These are phyloP conservation scores for Sporothrix pallida DNA, from an alignment of 2,329 filamentous ascomycete genomes.

Conservation along the genomic window DNA sequence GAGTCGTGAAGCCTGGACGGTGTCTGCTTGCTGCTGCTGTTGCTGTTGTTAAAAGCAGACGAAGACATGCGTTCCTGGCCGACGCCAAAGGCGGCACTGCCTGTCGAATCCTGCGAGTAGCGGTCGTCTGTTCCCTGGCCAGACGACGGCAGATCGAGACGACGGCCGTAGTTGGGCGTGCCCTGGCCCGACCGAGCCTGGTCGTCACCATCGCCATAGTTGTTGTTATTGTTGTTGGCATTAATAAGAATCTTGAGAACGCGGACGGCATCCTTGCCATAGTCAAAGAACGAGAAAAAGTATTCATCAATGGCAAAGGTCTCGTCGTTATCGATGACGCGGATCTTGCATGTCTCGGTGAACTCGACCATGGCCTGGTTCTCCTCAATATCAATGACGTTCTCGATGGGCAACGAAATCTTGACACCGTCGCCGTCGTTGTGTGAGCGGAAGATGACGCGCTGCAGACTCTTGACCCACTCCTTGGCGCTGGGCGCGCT, in stretches of 20 bases:
- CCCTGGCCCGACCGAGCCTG: background rate
- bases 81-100: slow-evolving; percentile 18
- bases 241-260: slow-evolving; percentile 76
- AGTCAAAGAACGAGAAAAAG: slow-evolving; percentile 94
- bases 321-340: slow-evolving; percentile 91
- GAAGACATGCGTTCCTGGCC: slow-evolving; percentile 36
- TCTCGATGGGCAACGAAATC: slow-evolving; percentile 86
- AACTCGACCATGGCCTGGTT: slow-evolving; percentile 82
- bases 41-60: background rate
- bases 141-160: slow-evolving; percentile 21
- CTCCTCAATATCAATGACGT: slow-evolving; percentile 91
- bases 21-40: slow-evolving; percentile 34
- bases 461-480: slow-evolving; percentile 93
- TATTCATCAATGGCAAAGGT: slow-evolving; percentile 98
- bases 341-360: slow-evolving; percentile 90
- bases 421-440: slow-evolving; percentile 98
- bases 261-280: slow-evolving; percentile 80
- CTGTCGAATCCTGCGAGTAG: slow-evolving; percentile 33
- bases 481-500: slow-evolving; percentile 87
- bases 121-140: slow-evolving; percentile 25
- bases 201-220: slow-evolving; percentile 31
- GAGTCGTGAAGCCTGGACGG: slow-evolving; percentile 57
- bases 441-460: slow-evolving; percentile 92
- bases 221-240: slow-evolving; percentile 53
- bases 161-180: slow-evolving; percentile 20